These are phyloP conservation scores for Nitzschia palea DNA, from an alignment of 108 stramenopile species.

Conservation along the genomic window DNA sequence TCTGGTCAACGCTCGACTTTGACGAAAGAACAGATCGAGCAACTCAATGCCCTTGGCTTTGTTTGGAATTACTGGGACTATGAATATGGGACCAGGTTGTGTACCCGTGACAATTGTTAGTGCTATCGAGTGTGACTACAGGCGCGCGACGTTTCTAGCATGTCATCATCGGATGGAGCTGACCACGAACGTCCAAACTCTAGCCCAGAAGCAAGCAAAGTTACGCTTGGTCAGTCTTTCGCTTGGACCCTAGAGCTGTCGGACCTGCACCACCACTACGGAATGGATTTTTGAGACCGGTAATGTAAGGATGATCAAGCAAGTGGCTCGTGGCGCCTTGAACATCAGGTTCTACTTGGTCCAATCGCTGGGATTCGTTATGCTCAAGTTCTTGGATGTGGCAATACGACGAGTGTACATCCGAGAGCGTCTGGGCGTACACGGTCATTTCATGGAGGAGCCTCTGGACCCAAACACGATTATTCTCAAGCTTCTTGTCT, in stretches of 20 bases:
- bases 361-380: constrained; percentile 46
- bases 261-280: not conserved
- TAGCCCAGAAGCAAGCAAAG: not conserved
- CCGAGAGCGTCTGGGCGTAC: constrained; percentile 36
- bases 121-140: too few relatives aligned
- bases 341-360: constrained; percentile 60
- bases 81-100: constrained; percentile 40
- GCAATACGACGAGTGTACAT: constrained; percentile 35
- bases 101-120: too few relatives aligned
- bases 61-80: constrained; percentile 56
- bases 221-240: not conserved
- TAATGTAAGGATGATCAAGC: not conserved
- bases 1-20: constrained; percentile 9
- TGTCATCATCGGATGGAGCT: too few relatives aligned
- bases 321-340: constrained; percentile 23
- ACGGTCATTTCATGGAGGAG: constrained; percentile 46
- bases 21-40: constrained; percentile 31
- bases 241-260: not conserved
- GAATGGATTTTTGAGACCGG: not conserved
- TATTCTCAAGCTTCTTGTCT: constrained; percentile 4
- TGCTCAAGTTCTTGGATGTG: constrained; percentile 37
- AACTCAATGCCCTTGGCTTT: constrained; percentile 47
- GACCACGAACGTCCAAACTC: too few relatives aligned
- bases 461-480: constrained; percentile 32
- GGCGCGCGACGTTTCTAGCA: too few relatives aligned